Evolutionary conservation across 768 basidiomycete genomes (phyloP).

Genomic region (Strobilomyces dryophilus): DNA sequence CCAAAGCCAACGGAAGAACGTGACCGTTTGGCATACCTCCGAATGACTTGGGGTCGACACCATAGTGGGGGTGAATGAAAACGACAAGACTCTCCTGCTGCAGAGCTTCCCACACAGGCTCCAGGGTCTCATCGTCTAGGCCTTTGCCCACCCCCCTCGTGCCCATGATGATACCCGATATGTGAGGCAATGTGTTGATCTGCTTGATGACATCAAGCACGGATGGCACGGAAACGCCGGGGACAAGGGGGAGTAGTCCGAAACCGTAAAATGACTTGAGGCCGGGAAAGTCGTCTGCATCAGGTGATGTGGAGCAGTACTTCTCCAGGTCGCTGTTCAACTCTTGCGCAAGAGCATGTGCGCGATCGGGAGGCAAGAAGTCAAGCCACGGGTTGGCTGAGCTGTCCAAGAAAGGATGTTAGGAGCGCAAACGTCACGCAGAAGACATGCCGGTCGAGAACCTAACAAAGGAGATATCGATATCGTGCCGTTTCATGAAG

Average conservation of each 20-base stretch:
- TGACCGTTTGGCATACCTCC: conserved; percentile 80
- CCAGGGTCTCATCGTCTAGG: conserved; percentile 72
- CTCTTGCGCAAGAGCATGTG: conserved; percentile 59
- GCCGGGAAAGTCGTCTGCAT: conserved; percentile 25
- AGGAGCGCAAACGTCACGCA: conserved; percentile 8
- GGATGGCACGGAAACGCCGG: conserved; percentile 48
- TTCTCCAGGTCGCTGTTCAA: conserved; percentile 75
- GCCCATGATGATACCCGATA: conserved; percentile 80
- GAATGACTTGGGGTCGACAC: conserved; percentile 69
- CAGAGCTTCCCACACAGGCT: conserved; percentile 80
- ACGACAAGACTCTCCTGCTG: conserved; percentile 65
- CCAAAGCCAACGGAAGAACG: conserved; percentile 80
- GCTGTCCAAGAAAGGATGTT: conserved; percentile 35
- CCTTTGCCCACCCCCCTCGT: conserved; percentile 74
- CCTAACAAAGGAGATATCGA: conserved; percentile 79
- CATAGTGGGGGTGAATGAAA: conserved; percentile 87
- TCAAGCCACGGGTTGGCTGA: conserved; percentile 93
- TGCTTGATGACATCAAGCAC: conserved; percentile 66
- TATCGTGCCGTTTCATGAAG: conserved; percentile 84
- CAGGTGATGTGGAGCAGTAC: conserved; percentile 69
- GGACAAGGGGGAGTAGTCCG: conserved; percentile 80
- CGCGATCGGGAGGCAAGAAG: conserved; percentile 68
- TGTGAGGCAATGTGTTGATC: conserved; percentile 58
- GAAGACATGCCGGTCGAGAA: conserved; percentile 22
- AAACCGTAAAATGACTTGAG: conserved; percentile 77